Evolutionary conservation across 1,284 basidiomycete genomes (phyloP), one percentile per base, ranked within the genome.

Genomic region (Fomitopsis palustris): DNA sequence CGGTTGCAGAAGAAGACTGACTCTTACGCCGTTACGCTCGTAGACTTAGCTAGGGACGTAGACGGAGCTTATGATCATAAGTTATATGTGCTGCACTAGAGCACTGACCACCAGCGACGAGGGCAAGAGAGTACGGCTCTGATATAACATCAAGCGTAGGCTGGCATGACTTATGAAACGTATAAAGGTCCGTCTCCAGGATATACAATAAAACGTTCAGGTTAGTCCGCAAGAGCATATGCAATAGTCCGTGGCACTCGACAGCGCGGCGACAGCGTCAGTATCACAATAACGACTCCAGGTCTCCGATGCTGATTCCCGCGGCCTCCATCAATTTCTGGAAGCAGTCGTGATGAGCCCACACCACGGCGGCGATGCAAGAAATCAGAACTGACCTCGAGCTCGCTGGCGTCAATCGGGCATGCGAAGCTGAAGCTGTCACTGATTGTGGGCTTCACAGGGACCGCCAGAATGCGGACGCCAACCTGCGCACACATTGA

Each of bases 341-440:
- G 54, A 45, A 42, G 29, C 35, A 51, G 33, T n/a, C 10, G 29
- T 29, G 38, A 29, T 3, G 2, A 14, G 27, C 37, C 23, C 12
- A 6, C 41, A 19, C 17, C 35, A 4, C n/a, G 41, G 9, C 37
- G 23, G 39, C n/a, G 25, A 39, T 51, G 12, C 45, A n/a, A 7
- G 45, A 21, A 9, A 23, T 16, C 10, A 52, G 31, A 14, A 62
- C 72, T 29, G 55, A 75, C 83, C 68, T 72, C 54, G 16, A 84
- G 64, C 33, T 77, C 72, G 27, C 56, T 55, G 4, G 69, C 56
- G 25, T 72, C 68, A 47, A 88, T 62, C 2, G 93, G 92, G 68
- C 93, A 95, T 23, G 74, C 67, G 67, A 95, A 90, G 47, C 73
- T 84, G 55, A 89, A 81, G 6, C 77, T 76, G 65, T 87, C 88